Evolutionary conservation across 352 stramenopile species (phyloP), one percentile per base, ranked within the genome.

Genomic region (Discostella stelligera): DNA sequence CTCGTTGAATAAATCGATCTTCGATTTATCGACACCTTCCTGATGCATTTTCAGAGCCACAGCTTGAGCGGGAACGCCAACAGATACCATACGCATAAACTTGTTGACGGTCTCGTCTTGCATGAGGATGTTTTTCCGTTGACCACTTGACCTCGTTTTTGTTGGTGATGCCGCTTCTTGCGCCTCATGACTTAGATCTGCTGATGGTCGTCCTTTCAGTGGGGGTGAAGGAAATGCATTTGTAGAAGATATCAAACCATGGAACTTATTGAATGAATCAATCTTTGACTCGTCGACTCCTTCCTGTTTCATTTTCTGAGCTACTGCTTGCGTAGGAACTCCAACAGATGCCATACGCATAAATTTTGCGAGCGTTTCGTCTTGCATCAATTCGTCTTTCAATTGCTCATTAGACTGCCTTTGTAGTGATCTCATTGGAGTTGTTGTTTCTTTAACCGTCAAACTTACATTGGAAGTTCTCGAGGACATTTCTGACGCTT

Each of bases 1-100:
- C 55, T 70, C 62, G 27, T 60, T 69, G 41, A 69, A 69, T 13
- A 69, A 20, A 25, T 41, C 61, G 1, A 69, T 69, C 23, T 69
- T 69, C 10, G 13, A 9, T 41, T 25, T 21, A 53, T 71, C 64
- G 6, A 64, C 16, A 14, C 64, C 64, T 63, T 71, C 49, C 49
- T 64, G 41, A 5, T 54, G 44, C 64, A 71, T 52, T 48, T 73
- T 65, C 1, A 66, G 65, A 3, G 13, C n/a, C 1, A 73, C 65
- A 8, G 65, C 49, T 48, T 63, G 21, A 30, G 21, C 46, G 13
- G 65, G 52, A 14, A 74, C 41, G 6, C 56, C 54, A 39, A 64
- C 16, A 25, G 32, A 64, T 14, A 18, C 13, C 25, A 72, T 64
- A 7, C 21, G 54, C 18, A 67, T 67, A 30, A 67, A 54, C 46